Evolutionary conservation across 1,139 yeast species (phyloP).

Genomic region (Nakaseomyces sp.): DNA sequence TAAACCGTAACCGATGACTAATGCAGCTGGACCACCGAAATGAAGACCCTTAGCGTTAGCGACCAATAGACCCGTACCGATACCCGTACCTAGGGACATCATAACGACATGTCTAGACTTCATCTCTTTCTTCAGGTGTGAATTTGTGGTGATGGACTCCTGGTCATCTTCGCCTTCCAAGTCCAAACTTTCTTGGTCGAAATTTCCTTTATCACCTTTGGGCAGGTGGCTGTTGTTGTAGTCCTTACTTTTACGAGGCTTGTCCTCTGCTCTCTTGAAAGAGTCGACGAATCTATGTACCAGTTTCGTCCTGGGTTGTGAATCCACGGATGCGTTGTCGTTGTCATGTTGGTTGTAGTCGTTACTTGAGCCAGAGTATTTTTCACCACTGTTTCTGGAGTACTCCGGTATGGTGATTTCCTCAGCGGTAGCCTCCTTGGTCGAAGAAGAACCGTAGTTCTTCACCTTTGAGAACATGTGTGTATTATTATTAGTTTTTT

Average conservation of each 20-base stretch:
- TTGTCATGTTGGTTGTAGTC: background rate
- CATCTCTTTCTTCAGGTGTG: conserved; percentile 36
- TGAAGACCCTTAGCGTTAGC: conserved; percentile 61
- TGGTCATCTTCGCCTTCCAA: conserved; percentile 11
- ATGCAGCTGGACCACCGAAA: conserved; percentile 71
- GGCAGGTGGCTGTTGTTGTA: background rate
- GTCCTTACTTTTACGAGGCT: conserved; percentile 1
- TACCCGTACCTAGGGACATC: conserved; percentile 75
- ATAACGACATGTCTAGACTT: conserved; percentile 45
- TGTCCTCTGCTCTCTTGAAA: conserved; percentile 13
- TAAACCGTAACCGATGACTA: conserved; percentile 56
- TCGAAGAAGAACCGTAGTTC: conserved; percentile 3
- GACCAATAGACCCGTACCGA: conserved; percentile 67
- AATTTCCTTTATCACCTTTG: conserved; percentile 3
- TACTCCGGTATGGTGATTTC: conserved; percentile 4
- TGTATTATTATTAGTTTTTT: too few relatives aligned
- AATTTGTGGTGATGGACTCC: conserved; percentile 7
- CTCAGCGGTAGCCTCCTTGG: conserved; percentile 1
- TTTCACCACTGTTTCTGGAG: background rate
- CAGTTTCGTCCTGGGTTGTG: background rate
- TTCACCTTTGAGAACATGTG: conserved; percentile 5
- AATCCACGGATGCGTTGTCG: conserved; percentile 1
- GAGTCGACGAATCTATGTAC: conserved; percentile 11
- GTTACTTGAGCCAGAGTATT: background rate
- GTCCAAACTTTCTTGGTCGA: conserved; percentile 7